Evolutionary conservation across 176 grass and related monocot genomes (phyloP).

Genomic region (Saccharum spontaneum): DNA sequence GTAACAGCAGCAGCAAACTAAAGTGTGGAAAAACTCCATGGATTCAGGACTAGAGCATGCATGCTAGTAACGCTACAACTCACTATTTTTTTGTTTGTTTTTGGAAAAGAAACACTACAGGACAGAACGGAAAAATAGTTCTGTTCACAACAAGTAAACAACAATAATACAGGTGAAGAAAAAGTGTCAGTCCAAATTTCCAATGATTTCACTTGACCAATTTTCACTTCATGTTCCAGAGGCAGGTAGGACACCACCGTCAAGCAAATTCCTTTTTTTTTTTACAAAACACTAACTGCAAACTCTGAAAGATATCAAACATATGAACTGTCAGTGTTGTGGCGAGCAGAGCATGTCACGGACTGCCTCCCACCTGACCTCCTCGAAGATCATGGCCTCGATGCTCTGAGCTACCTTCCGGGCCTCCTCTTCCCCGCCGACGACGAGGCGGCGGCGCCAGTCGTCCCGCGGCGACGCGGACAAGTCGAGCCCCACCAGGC

Average conservation of each 20-base stretch:
- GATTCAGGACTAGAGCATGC: no score
- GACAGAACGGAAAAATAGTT: neutral
- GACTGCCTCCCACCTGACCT: slow-evolving; percentile 64
- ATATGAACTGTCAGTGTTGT: neutral
- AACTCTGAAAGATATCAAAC: neutral
- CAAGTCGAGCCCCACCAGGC: slow-evolving; percentile 45
- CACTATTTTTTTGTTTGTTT: no score
- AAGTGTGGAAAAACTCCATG: no score
- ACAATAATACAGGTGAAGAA: neutral
- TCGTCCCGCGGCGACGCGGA: slow-evolving; percentile 34
- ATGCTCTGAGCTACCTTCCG: slow-evolving; percentile 45
- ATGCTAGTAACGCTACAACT: no score
- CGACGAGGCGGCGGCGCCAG: slow-evolving; percentile 26
- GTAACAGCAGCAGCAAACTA: no score
- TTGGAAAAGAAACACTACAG: neutral
- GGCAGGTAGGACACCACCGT: neutral
- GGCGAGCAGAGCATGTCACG: slow-evolving; percentile 40
- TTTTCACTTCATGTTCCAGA: neutral
- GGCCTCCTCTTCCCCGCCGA: slow-evolving; percentile 21
- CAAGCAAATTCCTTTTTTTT: neutral
- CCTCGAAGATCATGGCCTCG: slow-evolving; percentile 80
- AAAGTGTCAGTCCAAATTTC: neutral
- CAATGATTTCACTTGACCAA: neutral
- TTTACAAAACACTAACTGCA: neutral
- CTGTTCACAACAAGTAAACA: neutral